Evolutionary conservation across 2,329 filamentous ascomycete species (phyloP), one percentile per base, ranked within the genome.

Genomic region (Zymoseptoria tritici): DNA sequence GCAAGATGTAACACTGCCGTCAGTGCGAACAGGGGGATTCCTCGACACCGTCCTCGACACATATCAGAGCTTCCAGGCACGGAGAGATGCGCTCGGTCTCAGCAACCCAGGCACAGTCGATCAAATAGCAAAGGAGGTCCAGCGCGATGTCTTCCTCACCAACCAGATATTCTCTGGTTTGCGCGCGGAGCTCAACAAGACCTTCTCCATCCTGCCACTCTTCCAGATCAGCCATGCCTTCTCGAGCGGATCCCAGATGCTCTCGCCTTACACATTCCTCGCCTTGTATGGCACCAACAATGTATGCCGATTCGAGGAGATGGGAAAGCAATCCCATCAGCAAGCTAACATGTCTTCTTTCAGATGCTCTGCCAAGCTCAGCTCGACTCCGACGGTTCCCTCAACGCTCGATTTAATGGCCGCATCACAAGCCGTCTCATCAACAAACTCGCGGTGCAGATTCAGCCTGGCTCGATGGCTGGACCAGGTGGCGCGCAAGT

Each of bases 191-290:
- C 81, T 97, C 74, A 97, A 91, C 74, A 97, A 97, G 83, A 87
- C 91, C 73, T 96, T 97, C 79, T 94, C 91, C 83, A 85, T 96
- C 75, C 85, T 87, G 60, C 94, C 94, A 60, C 81, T 97, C 68
- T 99, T 99, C 83, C 93, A 97, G 79, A 89, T 97, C 69, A 97
- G 93, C 66, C 94, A 99, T 80, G 90, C 94, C 70, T 94, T 99
- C 76, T 88, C 93, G 58, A 90, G 97, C 85, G 93, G 94, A 69
- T 84, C 84, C 51, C 91, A 96, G 78, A 86, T 89, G 67, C 82
- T 96, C 75, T 92, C 92, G 74, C 94, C 94, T 46, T 99, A 99
- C 78, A 91, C 90, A 58, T 96, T 97, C 78, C 90, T 91, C 68
- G 90, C 90, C 66, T 85, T 99, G 72, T 97, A 94, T 75, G 94